These are phyloP conservation scores for Gaultheria prostrata DNA, from an alignment of 148 eudicot genomes.

Conservation along the genomic window DNA sequence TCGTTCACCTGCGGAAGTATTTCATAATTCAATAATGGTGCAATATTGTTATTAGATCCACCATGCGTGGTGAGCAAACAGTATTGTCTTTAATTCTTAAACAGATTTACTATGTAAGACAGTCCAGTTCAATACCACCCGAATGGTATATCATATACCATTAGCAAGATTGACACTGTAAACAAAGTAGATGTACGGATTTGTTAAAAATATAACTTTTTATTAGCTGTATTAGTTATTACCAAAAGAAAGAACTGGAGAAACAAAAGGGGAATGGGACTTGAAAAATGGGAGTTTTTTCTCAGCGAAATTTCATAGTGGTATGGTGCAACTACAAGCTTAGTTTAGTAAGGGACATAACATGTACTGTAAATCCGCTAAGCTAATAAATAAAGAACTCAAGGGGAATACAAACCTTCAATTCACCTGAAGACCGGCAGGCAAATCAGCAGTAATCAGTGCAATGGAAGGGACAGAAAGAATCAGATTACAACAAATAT, in stretches of 20 bases:
- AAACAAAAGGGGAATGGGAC: background rate
- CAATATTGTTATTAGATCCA: background rate
- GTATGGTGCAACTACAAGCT: background rate
- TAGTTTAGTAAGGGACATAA: background rate
- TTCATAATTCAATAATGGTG: conserved; percentile 13
- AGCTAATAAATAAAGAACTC: background rate
- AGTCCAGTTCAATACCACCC: background rate
- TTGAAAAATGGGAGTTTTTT: background rate
- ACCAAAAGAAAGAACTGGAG: background rate
- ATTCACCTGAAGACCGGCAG: conserved; percentile 52
- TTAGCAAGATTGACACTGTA: background rate
- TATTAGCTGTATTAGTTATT: too few relatives aligned
- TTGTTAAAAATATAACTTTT: background rate
- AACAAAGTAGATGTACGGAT: background rate
- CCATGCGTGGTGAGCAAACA: background rate
- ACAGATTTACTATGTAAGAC: background rate
- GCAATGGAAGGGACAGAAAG: conserved; percentile 20
- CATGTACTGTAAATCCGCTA: background rate
- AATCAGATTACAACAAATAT: conserved; percentile 28
- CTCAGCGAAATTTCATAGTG: background rate
- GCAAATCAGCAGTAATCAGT: conserved; percentile 25
- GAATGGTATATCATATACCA: background rate
- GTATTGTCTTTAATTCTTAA: background rate
- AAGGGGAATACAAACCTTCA: conserved; percentile 59
- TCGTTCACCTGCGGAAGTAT: conserved; percentile 65